A percentile compares a stretch with the other conserved stretches of the same genome.
These are phyloP conservation scores for Epichloe gansuensis DNA, from an alignment of 2,329 filamentous ascomycete genomes.

Conservation along the genomic window DNA sequence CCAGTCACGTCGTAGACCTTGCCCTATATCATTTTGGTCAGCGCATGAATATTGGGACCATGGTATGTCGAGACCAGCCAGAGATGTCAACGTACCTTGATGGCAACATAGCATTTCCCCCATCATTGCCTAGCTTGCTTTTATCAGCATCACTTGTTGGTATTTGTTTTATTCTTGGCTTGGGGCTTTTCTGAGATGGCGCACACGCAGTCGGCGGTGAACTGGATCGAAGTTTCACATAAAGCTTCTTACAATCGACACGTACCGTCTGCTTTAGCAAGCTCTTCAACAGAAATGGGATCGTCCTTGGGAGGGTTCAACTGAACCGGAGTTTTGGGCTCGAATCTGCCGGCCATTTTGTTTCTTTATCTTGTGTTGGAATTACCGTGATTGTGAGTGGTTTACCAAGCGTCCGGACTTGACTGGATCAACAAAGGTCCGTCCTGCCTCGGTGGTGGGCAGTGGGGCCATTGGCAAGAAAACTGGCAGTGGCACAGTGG, in stretches of 20 bases:
- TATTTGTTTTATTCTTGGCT: background rate
- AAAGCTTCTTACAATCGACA: background rate
- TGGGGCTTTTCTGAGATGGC: background rate
- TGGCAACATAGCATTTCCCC: conserved; percentile 56
- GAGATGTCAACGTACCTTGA: conserved; percentile 43
- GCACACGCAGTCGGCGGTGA: background rate
- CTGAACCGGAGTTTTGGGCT: conserved; percentile 63
- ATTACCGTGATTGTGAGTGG: conserved; percentile 1
- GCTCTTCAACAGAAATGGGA: conserved; percentile 65
- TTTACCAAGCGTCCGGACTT: background rate
- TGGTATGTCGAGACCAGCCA: background rate
- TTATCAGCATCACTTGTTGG: background rate
- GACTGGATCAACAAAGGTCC: background rate
- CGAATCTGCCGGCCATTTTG: conserved; percentile 54
- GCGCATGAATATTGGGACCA: background rate
- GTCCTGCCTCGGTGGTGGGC: background rate
- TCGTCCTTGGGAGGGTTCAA: conserved; percentile 82
- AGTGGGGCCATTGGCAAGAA: background rate
- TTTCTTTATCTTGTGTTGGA: background rate
- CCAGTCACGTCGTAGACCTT: conserved; percentile 89
- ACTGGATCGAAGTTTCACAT: background rate
- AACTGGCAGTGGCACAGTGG: background rate
- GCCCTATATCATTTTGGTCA: conserved; percentile 41
- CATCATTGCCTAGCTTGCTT: conserved; percentile 44
- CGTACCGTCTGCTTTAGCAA: conserved; percentile 75